Evolutionary conservation across 495 filamentous ascomycete genomes (phyloP).

Genomic region (Penicillium mononematosum): DNA sequence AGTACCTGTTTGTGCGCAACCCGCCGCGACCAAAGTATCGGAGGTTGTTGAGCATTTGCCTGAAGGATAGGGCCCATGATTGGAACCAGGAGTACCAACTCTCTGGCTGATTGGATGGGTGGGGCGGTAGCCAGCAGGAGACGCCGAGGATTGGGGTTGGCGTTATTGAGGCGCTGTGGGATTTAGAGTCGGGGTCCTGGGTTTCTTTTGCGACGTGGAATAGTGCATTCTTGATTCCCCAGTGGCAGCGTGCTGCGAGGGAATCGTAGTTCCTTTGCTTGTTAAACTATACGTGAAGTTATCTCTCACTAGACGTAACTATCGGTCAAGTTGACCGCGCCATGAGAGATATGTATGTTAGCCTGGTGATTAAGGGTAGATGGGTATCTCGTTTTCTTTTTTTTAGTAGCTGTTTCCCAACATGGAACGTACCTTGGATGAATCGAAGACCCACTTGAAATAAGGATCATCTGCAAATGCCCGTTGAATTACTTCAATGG

Average conservation of each 20-base stretch:
- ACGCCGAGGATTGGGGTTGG: conserved; percentile 54
- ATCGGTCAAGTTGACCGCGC: conserved; percentile 18
- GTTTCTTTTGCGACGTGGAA: conserved; percentile 63
- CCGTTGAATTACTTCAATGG: conserved; percentile 51
- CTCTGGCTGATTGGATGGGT: conserved; percentile 37
- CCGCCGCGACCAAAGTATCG: conserved; percentile 56
- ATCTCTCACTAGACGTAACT: conserved; percentile 15
- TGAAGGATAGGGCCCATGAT: conserved; percentile 54
- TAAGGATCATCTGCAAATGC: conserved; percentile 65
- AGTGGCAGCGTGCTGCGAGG: conserved; percentile 57
- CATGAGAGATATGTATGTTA: conserved; percentile 22
- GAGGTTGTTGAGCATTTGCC: conserved; percentile 57
- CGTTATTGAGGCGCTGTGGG: conserved; percentile 2
- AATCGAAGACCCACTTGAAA: conserved; percentile 61
- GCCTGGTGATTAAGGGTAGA: conserved; percentile 1
- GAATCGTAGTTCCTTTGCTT: conserved; percentile 54
- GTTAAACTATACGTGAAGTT: conserved; percentile 41
- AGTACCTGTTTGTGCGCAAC: conserved; percentile 59
- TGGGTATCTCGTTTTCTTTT: neutral
- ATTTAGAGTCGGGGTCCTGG: neutral
- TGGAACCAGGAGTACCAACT: conserved; percentile 56
- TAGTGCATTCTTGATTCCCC: conserved; percentile 64
- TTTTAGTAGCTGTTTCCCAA: neutral
- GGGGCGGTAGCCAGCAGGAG: conserved; percentile 63
- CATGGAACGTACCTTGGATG: conserved; percentile 45